Percentiles rank a stretch among this genome's conserved stretches.
These are phyloP conservation scores for Termitomyces sp. DNA, from an alignment of 768 basidiomycete genomes.

Conservation along the genomic window DNA sequence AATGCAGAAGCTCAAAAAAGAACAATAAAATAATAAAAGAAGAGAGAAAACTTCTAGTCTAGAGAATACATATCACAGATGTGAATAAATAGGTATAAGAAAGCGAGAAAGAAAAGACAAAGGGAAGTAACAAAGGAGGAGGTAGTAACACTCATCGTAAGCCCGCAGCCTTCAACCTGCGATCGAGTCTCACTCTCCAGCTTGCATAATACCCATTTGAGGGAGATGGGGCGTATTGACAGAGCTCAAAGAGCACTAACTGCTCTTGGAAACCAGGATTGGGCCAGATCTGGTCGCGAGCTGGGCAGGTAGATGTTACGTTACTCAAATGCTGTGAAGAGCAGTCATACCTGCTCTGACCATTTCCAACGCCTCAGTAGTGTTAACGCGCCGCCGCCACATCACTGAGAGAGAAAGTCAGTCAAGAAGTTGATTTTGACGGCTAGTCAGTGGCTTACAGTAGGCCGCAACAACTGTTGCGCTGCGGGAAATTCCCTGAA, in stretches of 20 bases:
- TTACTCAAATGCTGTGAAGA: conserved; percentile 1
- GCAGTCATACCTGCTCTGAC: conserved; percentile 53
- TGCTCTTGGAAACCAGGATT: conserved; percentile 81
- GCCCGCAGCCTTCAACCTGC: conserved; percentile 42
- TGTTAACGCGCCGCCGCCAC: conserved; percentile 54
- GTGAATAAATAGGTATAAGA: conserved; percentile 3
- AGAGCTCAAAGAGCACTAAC: conserved; percentile 71
- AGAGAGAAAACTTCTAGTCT: conserved; percentile 2
- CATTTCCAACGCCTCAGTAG: conserved; percentile 55
- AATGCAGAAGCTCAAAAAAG: background rate
- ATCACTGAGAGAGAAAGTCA: conserved; percentile 48
- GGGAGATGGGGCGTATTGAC: conserved; percentile 60
- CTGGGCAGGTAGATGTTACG: conserved; percentile 29
- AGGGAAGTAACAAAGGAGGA: background rate
- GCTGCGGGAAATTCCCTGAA: conserved; percentile 63
- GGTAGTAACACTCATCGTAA: conserved; percentile 23
- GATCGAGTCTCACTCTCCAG: conserved; percentile 58
- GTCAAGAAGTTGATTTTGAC: background rate
- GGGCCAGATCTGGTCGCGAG: conserved; percentile 75
- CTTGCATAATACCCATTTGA: conserved; percentile 62
- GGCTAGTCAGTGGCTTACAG: conserved; percentile 39
- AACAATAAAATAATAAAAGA: background rate
- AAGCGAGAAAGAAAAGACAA: background rate
- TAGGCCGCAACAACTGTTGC: conserved; percentile 76
- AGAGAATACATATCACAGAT: conserved; percentile 5